Percentiles rank a stretch among this genome's conserved stretches.
phyloP scores from a whole-genome alignment of 23 red algal species.

The Agarophyton chilense region DNA sequence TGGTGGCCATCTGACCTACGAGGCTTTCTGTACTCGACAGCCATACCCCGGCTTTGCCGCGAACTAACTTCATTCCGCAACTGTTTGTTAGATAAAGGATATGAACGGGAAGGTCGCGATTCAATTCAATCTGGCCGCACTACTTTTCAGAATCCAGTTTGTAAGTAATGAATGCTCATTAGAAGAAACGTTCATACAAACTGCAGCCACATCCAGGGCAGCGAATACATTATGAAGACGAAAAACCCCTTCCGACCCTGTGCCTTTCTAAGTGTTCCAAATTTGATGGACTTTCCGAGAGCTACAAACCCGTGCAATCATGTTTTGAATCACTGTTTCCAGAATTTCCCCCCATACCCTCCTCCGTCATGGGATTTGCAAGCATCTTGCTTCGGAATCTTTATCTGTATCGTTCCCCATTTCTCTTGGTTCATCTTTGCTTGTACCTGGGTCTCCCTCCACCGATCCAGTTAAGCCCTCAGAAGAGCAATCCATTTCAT shows the following conservation, averaged over 20 bases:
- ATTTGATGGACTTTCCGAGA: constrained; percentile 6
- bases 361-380: neutral
- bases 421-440: neutral
- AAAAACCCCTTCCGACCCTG: neutral
- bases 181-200: too few species aligned
- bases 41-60: too few species aligned
- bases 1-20: too few species aligned
- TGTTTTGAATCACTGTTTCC: neutral
- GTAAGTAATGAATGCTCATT: too few species aligned
- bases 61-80: too few species aligned
- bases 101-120: too few species aligned
- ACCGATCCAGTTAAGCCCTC: constrained; percentile 40
- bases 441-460: neutral
- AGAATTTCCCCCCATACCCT: neutral
- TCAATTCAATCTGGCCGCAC: too few species aligned
- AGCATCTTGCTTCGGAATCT: neutral
- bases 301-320: neutral
- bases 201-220: too few species aligned
- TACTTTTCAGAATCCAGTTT: too few species aligned
- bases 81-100: too few species aligned
- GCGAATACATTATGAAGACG: neutral
- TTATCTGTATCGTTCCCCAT: neutral
- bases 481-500: constrained; percentile 80
- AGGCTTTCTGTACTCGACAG: too few species aligned
- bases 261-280: neutral